Evolutionary conservation across 768 basidiomycete species (phyloP).

Genomic region (Lyophyllum atratum): DNA sequence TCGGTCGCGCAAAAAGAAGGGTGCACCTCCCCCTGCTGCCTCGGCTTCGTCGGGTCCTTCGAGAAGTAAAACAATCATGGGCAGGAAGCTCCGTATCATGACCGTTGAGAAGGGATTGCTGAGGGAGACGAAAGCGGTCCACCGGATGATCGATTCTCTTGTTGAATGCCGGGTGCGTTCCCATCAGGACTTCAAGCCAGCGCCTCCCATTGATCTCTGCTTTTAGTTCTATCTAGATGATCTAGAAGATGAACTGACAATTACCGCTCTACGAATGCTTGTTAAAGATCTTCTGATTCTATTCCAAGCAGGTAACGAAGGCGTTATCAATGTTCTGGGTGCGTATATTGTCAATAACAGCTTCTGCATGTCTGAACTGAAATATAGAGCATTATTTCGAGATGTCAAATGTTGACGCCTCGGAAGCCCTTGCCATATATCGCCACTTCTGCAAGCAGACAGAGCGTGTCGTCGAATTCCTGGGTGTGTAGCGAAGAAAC

Average conservation of each 20-base stretch:
- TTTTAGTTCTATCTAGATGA: conserved; percentile 90
- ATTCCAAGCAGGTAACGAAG: conserved; percentile 97
- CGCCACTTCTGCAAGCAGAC: conserved; percentile 94
- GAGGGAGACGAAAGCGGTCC: conserved; percentile 89
- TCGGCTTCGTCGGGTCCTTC: conserved; percentile 36
- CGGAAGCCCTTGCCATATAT: conserved; percentile 83
- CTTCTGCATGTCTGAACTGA: conserved; percentile 24
- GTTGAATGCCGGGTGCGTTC: conserved; percentile 84
- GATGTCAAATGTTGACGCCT: conserved; percentile 94
- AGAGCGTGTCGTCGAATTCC: conserved; percentile 88
- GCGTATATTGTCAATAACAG: conserved; percentile 26
- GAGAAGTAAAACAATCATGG: conserved; percentile 77
- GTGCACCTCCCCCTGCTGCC: conserved; percentile 15
- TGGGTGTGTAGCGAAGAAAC: conserved; percentile 87
- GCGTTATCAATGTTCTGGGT: conserved; percentile 82
- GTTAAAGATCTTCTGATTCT: conserved; percentile 95
- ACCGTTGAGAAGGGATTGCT: conserved; percentile 95
- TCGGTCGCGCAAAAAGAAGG: conserved; percentile 30
- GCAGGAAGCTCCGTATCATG: conserved; percentile 85
- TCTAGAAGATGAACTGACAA: conserved; percentile 88
- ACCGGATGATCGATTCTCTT: conserved; percentile 85
- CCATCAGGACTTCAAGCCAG: conserved; percentile 2
- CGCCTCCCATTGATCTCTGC: neutral
- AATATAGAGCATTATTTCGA: conserved; percentile 90
- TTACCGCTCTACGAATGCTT: conserved; percentile 87